Conservation (phyloP, 2,329 filamentous ascomycete species). For the Diaporthe vaccinii region DNA sequence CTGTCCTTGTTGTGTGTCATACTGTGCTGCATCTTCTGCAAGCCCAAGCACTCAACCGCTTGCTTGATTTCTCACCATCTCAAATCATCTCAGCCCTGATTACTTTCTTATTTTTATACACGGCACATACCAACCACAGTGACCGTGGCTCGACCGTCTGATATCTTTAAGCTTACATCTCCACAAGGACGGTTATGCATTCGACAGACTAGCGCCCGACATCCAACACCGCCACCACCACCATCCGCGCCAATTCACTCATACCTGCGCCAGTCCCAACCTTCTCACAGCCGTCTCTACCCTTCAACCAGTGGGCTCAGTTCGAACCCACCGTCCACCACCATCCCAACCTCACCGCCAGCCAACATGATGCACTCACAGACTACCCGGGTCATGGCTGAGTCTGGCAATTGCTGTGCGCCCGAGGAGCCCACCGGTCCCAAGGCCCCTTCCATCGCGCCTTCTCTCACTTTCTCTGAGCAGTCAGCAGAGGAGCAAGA, state of each 20-base stretch:
- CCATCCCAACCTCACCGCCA: conserved; percentile 50
- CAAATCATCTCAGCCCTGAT: conserved; percentile 14
- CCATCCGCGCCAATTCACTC: not conserved
- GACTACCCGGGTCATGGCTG: conserved; percentile 56
- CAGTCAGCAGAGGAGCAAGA: conserved; percentile 68
- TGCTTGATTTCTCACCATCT: conserved; percentile 22
- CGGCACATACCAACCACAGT: not conserved
- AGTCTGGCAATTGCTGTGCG: conserved; percentile 41
- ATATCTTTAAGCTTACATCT: conserved; percentile 10
- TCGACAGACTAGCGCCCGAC: conserved; percentile 14
- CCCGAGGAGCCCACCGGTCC: conserved; percentile 56
- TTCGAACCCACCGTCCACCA: not conserved
- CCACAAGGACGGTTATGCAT: conserved; percentile 31
- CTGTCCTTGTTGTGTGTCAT: conserved; percentile 15
- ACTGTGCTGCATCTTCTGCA: conserved; percentile 2
- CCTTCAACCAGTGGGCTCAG: conserved; percentile 6
- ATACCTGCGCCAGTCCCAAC: conserved; percentile 37
- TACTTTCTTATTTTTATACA: not conserved
- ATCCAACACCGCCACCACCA: not conserved
- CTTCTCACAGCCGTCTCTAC: conserved; percentile 11
- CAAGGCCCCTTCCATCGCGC: conserved; percentile 64
- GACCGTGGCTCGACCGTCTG: conserved; percentile 37
- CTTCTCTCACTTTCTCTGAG: conserved; percentile 74
- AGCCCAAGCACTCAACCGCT: not conserved
- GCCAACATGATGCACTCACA: conserved; percentile 52